Conservation (phyloP, 257 asterid genomes). For the Lycium barbarum region DNA sequence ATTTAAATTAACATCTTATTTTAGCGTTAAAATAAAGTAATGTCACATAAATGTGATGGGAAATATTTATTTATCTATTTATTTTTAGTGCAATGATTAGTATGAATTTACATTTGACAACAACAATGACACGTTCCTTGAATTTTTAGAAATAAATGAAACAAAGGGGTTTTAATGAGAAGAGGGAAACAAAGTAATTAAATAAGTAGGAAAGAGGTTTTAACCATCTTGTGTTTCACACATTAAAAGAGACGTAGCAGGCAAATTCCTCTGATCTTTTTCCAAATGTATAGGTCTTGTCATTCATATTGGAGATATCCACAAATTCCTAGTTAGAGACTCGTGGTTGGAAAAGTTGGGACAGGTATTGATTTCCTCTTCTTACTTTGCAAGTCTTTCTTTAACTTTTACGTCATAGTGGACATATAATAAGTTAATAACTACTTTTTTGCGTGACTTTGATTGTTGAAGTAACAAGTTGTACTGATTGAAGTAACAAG, state of each 20-base stretch:
- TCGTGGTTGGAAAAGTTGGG: conserved; percentile 12
- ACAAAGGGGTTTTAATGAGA: not conserved
- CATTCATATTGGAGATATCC: not conserved
- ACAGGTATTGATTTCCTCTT: not conserved
- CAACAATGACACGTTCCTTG: not conserved
- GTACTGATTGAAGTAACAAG: no score
- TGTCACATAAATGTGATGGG: not conserved
- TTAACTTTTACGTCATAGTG: not conserved
- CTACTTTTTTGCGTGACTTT: no score
- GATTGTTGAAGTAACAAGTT: no score
- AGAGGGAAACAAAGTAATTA: not conserved
- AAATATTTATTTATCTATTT: not conserved
- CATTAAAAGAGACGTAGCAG: not conserved
- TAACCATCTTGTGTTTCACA: conserved; percentile 18
- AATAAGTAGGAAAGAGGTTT: not conserved
- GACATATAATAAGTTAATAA: no score
- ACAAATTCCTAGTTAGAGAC: not conserved
- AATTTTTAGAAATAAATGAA: not conserved
- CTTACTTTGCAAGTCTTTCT: not conserved
- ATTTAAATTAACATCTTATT: not conserved
- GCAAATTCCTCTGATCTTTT: not conserved
- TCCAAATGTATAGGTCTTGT: not conserved
- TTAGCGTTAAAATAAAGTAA: not conserved
- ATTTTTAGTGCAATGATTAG: not conserved
- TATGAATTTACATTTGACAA: not conserved